Evolutionary conservation across 768 basidiomycete species (phyloP).

Genomic region (Lactarius akahatsu): DNA sequence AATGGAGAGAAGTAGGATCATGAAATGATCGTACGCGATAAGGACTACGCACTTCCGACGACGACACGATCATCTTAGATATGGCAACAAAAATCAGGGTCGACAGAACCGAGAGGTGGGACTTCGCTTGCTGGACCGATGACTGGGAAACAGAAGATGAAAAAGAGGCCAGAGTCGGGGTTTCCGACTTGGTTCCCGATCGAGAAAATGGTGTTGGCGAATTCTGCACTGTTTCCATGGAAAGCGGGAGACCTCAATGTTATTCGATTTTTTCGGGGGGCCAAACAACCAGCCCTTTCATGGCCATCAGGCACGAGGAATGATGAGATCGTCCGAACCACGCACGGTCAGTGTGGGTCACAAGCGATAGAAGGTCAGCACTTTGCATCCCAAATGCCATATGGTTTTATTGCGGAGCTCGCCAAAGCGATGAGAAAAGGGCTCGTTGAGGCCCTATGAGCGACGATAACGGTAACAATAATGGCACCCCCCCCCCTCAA

Average conservation of each 20-base stretch:
- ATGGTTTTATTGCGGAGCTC: slow-evolving; percentile 10
- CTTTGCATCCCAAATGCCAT: neutral
- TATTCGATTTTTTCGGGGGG: slow-evolving; percentile 2
- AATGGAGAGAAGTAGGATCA: slow-evolving; percentile 11
- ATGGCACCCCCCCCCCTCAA: slow-evolving; percentile 18
- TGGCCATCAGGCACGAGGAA: neutral
- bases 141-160: neutral
- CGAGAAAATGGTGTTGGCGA: slow-evolving; percentile 1
- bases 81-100: slow-evolving; percentile 45
- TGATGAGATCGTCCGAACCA: slow-evolving; percentile 8
- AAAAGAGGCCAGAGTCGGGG: neutral
- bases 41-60: slow-evolving; percentile 38
- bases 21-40: slow-evolving; percentile 11
- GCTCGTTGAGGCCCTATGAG: slow-evolving; percentile 57
- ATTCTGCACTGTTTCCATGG: slow-evolving; percentile 19
- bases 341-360: neutral
- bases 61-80: slow-evolving; percentile 59
- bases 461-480: slow-evolving; percentile 25
- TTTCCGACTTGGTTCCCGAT: slow-evolving; percentile 13
- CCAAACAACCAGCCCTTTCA: neutral
- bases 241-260: neutral
- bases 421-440: slow-evolving; percentile 30
- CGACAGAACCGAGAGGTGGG: slow-evolving; percentile 49
- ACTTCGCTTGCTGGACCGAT: slow-evolving; percentile 27
- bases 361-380: neutral